Percentiles rank a stretch among this genome's conserved stretches.
These are phyloP conservation scores for Yarrowia osloensis DNA, from an alignment of 805 yeast genomes.

Conservation along the genomic window DNA sequence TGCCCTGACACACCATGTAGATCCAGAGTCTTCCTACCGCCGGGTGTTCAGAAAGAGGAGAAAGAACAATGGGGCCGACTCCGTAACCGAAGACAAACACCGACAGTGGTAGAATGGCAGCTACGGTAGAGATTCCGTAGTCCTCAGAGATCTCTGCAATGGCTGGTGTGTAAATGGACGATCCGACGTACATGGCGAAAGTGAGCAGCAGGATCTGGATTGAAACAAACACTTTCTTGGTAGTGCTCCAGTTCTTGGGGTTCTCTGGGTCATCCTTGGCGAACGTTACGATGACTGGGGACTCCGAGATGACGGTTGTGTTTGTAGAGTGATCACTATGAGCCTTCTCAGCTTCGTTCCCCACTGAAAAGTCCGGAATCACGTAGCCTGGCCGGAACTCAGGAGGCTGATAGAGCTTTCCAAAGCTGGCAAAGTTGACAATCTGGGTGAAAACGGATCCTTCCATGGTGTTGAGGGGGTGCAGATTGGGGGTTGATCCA, in stretches of 20 bases:
- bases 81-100: conserved; percentile 59
- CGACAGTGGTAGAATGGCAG: conserved; percentile 53
- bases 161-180: conserved; percentile 57
- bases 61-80: conserved; percentile 54
- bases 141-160: conserved; percentile 49
- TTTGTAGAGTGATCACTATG: neutral
- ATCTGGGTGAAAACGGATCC: conserved; percentile 3
- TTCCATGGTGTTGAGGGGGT: conserved; percentile 17
- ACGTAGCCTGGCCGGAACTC: neutral
- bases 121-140: conserved; percentile 47
- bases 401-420: neutral
- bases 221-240: conserved; percentile 46
- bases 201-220: conserved; percentile 48
- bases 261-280: conserved; percentile 51
- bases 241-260: conserved; percentile 57
- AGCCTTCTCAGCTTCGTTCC: neutral
- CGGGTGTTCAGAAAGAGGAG: conserved; percentile 58
- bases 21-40: conserved; percentile 55
- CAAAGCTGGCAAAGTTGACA: conserved; percentile 7
- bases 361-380: neutral
- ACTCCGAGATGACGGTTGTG: neutral
- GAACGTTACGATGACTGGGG: neutral
- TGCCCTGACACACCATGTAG: conserved; percentile 50
- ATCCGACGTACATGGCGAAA: conserved; percentile 53
- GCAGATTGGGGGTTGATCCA: too few relatives aligned